These are phyloP conservation scores for Arthrobotrys conoides DNA, from an alignment of 2,329 filamentous ascomycete genomes.

Conservation along the genomic window DNA sequence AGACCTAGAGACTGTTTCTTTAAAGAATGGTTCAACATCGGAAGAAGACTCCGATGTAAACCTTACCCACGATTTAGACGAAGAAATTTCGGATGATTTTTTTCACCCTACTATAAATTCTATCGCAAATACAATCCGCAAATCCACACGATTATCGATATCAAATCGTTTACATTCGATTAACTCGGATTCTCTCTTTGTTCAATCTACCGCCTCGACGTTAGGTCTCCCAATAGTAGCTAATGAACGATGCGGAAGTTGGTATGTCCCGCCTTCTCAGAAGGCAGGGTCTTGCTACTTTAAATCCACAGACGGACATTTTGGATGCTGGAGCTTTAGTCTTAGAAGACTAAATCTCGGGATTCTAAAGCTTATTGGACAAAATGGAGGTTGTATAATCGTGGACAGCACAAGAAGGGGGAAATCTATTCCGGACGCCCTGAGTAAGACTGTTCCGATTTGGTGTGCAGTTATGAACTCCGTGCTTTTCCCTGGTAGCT, in stretches of 20 bases:
- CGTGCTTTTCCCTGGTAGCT: conserved; percentile 76
- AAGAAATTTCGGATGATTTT: conserved; percentile 22
- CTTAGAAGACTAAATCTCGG: conserved; percentile 86
- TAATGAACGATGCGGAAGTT: conserved; percentile 95
- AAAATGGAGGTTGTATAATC: conserved; percentile 82
- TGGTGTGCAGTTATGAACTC: conserved; percentile 92
- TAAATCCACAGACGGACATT: conserved; percentile 97
- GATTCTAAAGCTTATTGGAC: conserved; percentile 77
- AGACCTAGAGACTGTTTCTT: neutral
- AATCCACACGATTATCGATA: conserved; percentile 81
- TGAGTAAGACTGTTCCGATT: conserved; percentile 92
- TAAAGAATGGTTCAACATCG: neutral
- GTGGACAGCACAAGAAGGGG: conserved; percentile 94
- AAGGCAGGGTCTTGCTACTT: conserved; percentile 89
- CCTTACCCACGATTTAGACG: neutral
- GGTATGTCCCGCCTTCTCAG: conserved; percentile 81
- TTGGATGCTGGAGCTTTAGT: conserved; percentile 91
- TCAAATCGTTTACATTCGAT: conserved; percentile 87
- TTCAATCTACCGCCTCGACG: conserved; percentile 73
- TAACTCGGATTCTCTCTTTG: conserved; percentile 81
- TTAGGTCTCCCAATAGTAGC: conserved; percentile 81
- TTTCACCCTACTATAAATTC: conserved; percentile 50
- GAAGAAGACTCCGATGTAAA: neutral
- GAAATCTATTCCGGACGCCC: conserved; percentile 93
- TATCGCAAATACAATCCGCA: conserved; percentile 66